These are phyloP conservation scores for Leishmania gerbilli DNA, from an alignment of 208 protist genomes.

Conservation along the genomic window DNA sequence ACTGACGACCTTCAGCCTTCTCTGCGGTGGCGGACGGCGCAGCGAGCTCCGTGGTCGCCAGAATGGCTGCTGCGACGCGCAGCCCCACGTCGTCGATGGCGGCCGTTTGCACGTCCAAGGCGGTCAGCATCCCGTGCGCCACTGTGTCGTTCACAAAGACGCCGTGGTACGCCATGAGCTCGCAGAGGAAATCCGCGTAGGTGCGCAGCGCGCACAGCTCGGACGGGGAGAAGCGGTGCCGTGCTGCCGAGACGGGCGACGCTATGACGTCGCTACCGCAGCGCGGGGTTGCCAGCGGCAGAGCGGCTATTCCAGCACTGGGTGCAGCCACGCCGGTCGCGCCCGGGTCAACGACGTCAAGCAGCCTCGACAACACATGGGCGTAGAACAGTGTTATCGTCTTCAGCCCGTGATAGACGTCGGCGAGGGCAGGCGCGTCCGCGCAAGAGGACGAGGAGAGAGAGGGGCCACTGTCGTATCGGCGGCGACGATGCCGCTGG, in stretches of 20 bases:
- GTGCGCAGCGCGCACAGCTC: conserved; percentile 49
- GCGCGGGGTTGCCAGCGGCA: conserved; percentile 1
- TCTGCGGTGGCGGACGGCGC: background rate
- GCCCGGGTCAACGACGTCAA: conserved; percentile 9
- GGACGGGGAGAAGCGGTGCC: conserved; percentile 16
- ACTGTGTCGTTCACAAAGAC: conserved; percentile 50
- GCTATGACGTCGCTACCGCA: background rate
- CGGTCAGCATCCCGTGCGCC: conserved; percentile 39
- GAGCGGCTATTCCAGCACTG: background rate
- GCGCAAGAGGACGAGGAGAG: background rate
- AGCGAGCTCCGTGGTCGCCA: background rate
- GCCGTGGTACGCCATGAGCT: conserved; percentile 77
- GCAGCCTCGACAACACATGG: conserved; percentile 13
- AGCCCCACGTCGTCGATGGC: conserved; percentile 29
- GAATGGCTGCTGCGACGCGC: conserved; percentile 7
- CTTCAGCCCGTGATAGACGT: conserved; percentile 13
- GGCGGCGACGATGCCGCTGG: background rate
- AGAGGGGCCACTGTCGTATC: background rate
- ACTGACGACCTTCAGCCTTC: background rate
- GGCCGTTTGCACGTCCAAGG: conserved; percentile 46
- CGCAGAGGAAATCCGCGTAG: conserved; percentile 62
- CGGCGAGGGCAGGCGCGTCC: background rate
- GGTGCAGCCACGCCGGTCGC: background rate
- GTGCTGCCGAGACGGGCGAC: background rate
- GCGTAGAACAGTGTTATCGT: conserved; percentile 14